phyloP scores from a whole-genome alignment of 192 early-diverging fungal species.

The Coemansia furcata region DNA sequence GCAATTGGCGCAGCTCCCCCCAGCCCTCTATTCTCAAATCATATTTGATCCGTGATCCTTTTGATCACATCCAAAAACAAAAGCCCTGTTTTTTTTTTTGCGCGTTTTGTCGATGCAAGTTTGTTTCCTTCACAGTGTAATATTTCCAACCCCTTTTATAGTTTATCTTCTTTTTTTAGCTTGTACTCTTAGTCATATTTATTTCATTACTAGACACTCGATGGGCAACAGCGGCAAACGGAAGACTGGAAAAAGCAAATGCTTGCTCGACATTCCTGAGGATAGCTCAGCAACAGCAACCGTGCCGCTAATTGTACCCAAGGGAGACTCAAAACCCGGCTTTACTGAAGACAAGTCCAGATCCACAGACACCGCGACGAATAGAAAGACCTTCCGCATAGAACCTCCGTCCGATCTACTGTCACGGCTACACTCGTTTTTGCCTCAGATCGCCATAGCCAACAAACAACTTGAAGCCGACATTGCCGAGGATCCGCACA shows the following conservation, averaged over 20 bases:
- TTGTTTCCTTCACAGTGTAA: neutral
- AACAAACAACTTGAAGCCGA: constrained; percentile 38
- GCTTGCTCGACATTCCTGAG: constrained; percentile 20
- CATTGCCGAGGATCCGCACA: constrained; percentile 26
- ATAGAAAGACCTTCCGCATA: constrained; percentile 39
- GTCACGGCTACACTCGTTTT: constrained; percentile 38
- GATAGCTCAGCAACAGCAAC: neutral
- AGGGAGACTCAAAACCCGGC: neutral
- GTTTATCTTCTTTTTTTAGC: constrained; percentile 2
- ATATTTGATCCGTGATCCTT: neutral
- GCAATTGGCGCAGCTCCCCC: neutral
- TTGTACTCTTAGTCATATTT: neutral
- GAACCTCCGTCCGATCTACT: constrained; percentile 42
- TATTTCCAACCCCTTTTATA: neutral
- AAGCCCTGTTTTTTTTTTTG: neutral
- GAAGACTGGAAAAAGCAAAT: neutral
- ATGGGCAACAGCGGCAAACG: neutral
- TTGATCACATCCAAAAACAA: neutral
- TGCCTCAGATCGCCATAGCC: constrained; percentile 50
- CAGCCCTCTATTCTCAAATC: neutral
- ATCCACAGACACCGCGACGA: neutral
- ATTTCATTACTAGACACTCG: neutral
- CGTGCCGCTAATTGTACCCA: neutral
- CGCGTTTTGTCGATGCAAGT: neutral
- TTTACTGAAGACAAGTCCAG: neutral